Conservation (phyloP, 495 filamentous ascomycete genomes). For the Cetradonia linearis region DNA sequence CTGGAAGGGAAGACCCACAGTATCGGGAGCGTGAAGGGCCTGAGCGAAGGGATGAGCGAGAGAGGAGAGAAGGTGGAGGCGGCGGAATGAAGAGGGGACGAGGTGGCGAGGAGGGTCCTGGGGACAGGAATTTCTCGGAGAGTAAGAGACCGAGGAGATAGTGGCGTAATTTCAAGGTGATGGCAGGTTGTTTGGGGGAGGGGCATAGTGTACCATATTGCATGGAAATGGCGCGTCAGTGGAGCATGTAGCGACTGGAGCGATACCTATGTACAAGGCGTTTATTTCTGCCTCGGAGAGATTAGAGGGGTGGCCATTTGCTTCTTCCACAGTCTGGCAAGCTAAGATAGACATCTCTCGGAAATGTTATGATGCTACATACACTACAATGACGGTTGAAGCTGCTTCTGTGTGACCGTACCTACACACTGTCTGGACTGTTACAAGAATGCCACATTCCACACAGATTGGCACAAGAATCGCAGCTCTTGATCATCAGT, state of each 20-base stretch:
- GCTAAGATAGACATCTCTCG: neutral
- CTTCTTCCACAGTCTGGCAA: neutral
- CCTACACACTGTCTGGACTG: too few species aligned
- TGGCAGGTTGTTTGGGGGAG: neutral
- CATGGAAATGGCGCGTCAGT: slow-evolving; percentile 3
- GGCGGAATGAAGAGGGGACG: slow-evolving; percentile 23
- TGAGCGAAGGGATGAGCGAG: slow-evolving; percentile 18
- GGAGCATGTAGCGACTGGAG: slow-evolving; percentile 4
- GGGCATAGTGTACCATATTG: neutral
- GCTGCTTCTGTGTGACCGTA: neutral
- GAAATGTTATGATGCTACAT: neutral
- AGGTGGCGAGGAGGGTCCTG: slow-evolving; percentile 16
- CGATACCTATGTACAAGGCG: neutral
- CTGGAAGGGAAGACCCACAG: slow-evolving; percentile 16
- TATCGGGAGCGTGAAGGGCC: slow-evolving; percentile 13
- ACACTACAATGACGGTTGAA: neutral
- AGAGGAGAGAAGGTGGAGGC: slow-evolving; percentile 20
- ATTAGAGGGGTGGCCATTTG: neutral
- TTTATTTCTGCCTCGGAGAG: neutral
- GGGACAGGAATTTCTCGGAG: slow-evolving; percentile 16
- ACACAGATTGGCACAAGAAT: too few species aligned
- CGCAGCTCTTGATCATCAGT: neutral
- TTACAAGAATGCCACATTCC: too few species aligned
- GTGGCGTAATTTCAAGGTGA: neutral
- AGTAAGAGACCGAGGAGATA: slow-evolving; percentile 24